Evolutionary conservation across 192 early-diverging fungal genomes (phyloP).

Genomic region (Mortierella hygrophila): DNA sequence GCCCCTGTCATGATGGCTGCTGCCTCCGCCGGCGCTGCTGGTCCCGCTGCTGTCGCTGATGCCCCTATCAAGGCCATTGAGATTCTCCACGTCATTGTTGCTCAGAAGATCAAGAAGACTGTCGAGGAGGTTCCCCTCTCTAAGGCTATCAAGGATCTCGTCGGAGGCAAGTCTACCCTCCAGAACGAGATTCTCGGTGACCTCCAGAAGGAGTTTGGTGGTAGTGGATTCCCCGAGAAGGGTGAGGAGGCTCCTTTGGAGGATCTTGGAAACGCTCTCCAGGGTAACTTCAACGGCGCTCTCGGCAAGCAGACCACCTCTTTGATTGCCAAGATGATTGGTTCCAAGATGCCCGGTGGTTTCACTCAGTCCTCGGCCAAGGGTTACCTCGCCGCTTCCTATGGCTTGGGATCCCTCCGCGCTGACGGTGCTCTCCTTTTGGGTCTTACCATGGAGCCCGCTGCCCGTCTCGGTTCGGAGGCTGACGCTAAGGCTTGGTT

Average conservation of each 20-base stretch:
- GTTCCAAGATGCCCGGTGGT: conserved; percentile 94
- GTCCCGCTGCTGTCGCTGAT: conserved; percentile 64
- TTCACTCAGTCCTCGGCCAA: conserved; percentile 84
- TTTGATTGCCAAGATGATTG: conserved; percentile 85
- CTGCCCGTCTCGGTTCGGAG: conserved; percentile 81
- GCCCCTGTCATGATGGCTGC: conserved; percentile 49
- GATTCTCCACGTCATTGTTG: conserved; percentile 86
- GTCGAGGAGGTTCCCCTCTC: conserved; percentile 76
- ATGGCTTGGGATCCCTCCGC: conserved; percentile 82
- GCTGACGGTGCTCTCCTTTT: conserved; percentile 83
- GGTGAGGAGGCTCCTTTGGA: conserved; percentile 90
- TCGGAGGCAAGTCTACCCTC: conserved; percentile 96
- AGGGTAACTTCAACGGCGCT: conserved; percentile 70
- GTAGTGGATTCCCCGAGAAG: conserved; percentile 86
- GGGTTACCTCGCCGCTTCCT: conserved; percentile 75
- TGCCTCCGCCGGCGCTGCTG: conserved; percentile 40
- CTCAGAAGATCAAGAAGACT: conserved; percentile 92
- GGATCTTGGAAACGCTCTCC: conserved; percentile 81
- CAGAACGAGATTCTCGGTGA: conserved; percentile 98
- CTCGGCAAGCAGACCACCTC: conserved; percentile 87
- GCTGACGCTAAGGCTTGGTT: conserved; percentile 87
- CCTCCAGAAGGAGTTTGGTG: conserved; percentile 89
- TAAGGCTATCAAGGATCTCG: conserved; percentile 94
- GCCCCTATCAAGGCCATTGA: conserved; percentile 87
- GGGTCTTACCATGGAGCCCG: conserved; percentile 87